Percentiles rank a stretch among this genome's conserved stretches.
Conservation (phyloP, 2,329 filamentous ascomycete species). For the Alternaria infectoria region DNA sequence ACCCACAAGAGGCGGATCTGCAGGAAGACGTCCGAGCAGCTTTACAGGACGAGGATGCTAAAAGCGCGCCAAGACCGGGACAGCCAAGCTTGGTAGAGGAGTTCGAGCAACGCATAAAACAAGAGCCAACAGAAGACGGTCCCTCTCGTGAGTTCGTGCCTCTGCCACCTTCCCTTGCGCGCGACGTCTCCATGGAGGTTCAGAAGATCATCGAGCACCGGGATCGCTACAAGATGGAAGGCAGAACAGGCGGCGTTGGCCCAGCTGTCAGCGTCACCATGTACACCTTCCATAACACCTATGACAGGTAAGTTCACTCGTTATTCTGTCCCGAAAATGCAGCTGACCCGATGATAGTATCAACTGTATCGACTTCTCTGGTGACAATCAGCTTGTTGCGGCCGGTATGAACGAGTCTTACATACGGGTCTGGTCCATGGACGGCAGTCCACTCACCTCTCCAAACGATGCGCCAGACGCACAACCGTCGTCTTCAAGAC, state of each 20-base stretch:
- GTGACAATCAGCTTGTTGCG: constrained; percentile 85
- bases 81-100: constrained; percentile 80
- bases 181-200: constrained; percentile 93
- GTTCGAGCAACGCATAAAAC: constrained; percentile 86
- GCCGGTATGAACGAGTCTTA: constrained; percentile 93
- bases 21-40: constrained; percentile 87
- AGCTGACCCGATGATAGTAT: constrained; percentile 61
- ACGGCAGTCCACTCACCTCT: constrained; percentile 80
- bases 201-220: constrained; percentile 92
- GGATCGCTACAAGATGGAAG: constrained; percentile 87
- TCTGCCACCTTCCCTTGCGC: constrained; percentile 82
- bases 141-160: constrained; percentile 81
- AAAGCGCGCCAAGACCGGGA: constrained; percentile 73
- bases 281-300: constrained; percentile 98
- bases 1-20: constrained; percentile 83
- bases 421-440: constrained; percentile 90
- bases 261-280: constrained; percentile 89
- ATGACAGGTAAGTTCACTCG: constrained; percentile 72
- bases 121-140: constrained; percentile 84
- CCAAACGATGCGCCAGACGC: constrained; percentile 61
- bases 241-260: constrained; percentile 81
- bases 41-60: constrained; percentile 82
- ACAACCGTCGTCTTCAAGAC: constrained; percentile 71
- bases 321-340: not conserved
- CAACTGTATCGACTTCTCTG: constrained; percentile 94